phyloP scores from a whole-genome alignment of 441 rosid species.

The Codiaeum variegatum region DNA sequence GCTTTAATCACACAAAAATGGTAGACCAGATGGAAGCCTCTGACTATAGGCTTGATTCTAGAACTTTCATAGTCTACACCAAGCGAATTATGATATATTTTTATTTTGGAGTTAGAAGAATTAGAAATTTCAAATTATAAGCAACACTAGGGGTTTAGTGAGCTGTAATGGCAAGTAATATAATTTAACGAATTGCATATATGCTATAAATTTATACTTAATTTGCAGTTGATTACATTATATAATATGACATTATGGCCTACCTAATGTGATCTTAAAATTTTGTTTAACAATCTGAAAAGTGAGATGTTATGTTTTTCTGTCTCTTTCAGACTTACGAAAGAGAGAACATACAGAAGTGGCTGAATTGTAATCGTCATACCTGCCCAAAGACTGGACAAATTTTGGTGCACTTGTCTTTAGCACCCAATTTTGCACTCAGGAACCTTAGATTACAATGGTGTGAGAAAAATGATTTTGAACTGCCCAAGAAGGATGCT shows the following conservation, averaged over 20 bases:
- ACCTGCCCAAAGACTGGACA: conserved; percentile 86
- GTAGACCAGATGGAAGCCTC: neutral
- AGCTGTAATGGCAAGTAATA: too few species aligned
- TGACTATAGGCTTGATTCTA: neutral
- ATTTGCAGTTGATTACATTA: too few species aligned
- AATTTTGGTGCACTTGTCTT: conserved; percentile 43
- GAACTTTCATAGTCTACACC: neutral
- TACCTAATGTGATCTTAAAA: too few species aligned
- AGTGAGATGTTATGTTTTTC: conserved; percentile 9
- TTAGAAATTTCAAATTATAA: neutral
- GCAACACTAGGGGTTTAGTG: too few species aligned
- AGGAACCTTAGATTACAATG: conserved; percentile 66
- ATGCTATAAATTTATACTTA: too few species aligned
- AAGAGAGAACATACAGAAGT: conserved; percentile 68
- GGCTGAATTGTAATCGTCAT: conserved; percentile 64
- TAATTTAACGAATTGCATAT: too few species aligned
- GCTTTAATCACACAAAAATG: neutral
- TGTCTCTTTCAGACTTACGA: conserved; percentile 54
- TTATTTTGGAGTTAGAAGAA: neutral
- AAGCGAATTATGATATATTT: neutral
- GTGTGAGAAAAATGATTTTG: conserved; percentile 63
- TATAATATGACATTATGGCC: too few species aligned
- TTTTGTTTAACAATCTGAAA: conserved; percentile 8
- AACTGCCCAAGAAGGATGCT: conserved; percentile 44
- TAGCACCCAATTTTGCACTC: conserved; percentile 73